Evolutionary conservation across 441 rosid genomes (phyloP).

Genomic region (Mallotus repandus): DNA sequence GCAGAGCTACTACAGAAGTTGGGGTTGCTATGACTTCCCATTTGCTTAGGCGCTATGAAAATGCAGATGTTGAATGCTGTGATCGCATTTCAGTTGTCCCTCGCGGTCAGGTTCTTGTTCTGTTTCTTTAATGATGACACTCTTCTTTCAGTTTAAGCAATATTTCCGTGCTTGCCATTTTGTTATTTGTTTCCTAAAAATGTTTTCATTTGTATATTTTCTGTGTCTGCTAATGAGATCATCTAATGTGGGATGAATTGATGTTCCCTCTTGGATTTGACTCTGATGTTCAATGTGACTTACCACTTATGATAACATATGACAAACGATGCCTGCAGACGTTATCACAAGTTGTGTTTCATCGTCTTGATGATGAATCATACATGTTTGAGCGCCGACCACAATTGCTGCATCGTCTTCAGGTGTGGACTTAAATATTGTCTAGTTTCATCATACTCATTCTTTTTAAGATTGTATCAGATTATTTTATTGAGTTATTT

Average conservation of each 20-base stretch:
- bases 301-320: constrained; percentile 8
- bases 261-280: constrained; percentile 3
- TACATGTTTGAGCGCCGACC: constrained; percentile 91
- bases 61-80: constrained; percentile 77
- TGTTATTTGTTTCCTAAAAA: not conserved
- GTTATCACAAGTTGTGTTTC: constrained; percentile 77
- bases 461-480: constrained; percentile 6
- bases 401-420: constrained; percentile 88
- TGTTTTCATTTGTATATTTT: not conserved
- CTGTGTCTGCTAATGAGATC: not conserved
- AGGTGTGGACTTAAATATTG: constrained; percentile 44
- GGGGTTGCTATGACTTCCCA: constrained; percentile 90
- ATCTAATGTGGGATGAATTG: not conserved
- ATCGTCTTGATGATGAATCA: constrained; percentile 84
- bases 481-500: not conserved
- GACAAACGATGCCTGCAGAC: constrained; percentile 45
- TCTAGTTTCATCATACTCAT: constrained; percentile 14
- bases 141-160: not conserved
- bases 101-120: constrained; percentile 75
- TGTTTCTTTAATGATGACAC: constrained; percentile 22
- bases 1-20: constrained; percentile 86
- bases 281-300: not conserved
- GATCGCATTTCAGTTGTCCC: constrained; percentile 88
- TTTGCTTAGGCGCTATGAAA: constrained; percentile 69
- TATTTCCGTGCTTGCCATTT: not conserved